Conservation (phyloP, 331 rosid species). For the Arachis monticola region DNA sequence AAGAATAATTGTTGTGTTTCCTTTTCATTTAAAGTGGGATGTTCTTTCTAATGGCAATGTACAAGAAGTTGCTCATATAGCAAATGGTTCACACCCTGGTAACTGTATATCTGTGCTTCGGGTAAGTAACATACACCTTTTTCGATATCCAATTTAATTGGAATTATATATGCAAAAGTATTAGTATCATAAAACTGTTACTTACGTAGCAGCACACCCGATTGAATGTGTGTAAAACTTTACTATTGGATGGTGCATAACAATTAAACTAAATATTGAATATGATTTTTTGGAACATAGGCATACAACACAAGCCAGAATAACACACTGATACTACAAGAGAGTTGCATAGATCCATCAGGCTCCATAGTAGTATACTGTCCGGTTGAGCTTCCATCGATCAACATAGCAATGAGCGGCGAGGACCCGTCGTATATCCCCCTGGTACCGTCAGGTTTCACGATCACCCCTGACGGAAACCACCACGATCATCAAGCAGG, state of each 20-base stretch:
- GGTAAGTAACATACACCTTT: constrained; percentile 47
- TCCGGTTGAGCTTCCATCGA: constrained; percentile 81
- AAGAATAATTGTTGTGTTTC: not conserved
- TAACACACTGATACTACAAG: constrained; percentile 94
- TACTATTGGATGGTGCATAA: too few relatives aligned
- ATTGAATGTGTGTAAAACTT: too few relatives aligned
- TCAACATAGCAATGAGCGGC: constrained; percentile 92
- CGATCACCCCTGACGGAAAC: constrained; percentile 71
- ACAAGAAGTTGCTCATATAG: constrained; percentile 94
- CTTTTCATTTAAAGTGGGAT: constrained; percentile 75
- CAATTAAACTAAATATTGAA: too few relatives aligned
- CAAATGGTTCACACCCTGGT: constrained; percentile 94
- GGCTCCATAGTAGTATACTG: constrained; percentile 87
- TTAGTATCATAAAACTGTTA: too few relatives aligned
- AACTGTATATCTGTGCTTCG: constrained; percentile 91
- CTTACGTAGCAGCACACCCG: too few relatives aligned
- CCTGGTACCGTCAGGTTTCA: constrained; percentile 82
- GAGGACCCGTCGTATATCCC: constrained; percentile 89
- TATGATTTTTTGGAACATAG: constrained; percentile 31
- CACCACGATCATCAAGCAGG: constrained; percentile 41
- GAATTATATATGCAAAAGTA: too few relatives aligned
- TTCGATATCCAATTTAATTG: too few relatives aligned
- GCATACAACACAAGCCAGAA: constrained; percentile 85
- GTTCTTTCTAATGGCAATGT: constrained; percentile 88
- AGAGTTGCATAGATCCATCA: constrained; percentile 84